Base-by-base conservation (phyloP, 768 basidiomycete species). In the Amanita thiersii region DNA sequence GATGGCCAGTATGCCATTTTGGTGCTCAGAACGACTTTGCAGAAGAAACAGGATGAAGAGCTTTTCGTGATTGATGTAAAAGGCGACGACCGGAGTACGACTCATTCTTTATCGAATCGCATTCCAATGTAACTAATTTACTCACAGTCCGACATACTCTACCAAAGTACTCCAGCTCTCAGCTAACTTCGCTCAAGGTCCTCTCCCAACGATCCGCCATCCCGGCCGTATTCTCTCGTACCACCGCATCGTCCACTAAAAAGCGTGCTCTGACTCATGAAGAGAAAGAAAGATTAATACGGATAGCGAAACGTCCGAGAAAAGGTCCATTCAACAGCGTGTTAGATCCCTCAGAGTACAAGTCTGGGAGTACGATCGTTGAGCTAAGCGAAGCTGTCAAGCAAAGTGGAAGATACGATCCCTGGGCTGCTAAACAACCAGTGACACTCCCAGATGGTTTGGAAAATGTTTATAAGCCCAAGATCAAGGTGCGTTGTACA, bases 131-230 rank as follows among this genome's bases (percentile, higher is more conserved):
- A 42, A 26, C 20, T 29, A 12, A 25, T 10, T 14, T n/a, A 18
- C 19, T 3, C 41, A 3, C 47, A 87, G 84, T 83, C 43, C 77
- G 84, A 40, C 74, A 71, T 49, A 53, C 63, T 3, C 55, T 81
- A 0, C 77, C 77, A 8, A 68, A 72, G 45, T 79, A 71, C 56
- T 76, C 77, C 7, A 65, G 60, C 19, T 50, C 64, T 3, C 64
- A 72, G 34, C 60, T 87, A 8, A 81, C 71, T 14, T 87, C 88
- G 0, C 64, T 82, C 1, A 85, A 85, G 68, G 84, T 94, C 23
- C 77, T 96, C 11, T 61, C 79, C 0, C 79, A 91, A 55, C 82
- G 91, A 14, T 93, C 91, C 1, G 91, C 92, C 4, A 73, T 94
- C 9, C 87, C 91, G 10, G 86, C 91, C 0, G 75, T 93, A 23